phyloP scores from a whole-genome alignment of 139 green algal genomes.

The Closterium sp. region DNA sequence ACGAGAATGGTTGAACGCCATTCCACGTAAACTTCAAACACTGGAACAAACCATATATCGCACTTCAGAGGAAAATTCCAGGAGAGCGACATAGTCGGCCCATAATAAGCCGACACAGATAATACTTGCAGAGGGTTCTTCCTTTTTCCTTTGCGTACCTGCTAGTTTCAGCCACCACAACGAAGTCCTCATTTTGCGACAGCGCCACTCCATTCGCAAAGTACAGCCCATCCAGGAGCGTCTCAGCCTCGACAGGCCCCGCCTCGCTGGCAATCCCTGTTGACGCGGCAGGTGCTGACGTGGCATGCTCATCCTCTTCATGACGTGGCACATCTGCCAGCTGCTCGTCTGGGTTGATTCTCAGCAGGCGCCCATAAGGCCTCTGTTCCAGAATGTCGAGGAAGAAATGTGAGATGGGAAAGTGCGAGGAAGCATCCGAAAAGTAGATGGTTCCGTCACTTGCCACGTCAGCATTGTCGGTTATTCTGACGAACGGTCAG shows the following conservation, averaged over 20 bases:
- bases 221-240: conserved; percentile 60
- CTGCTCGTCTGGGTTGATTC: conserved; percentile 48
- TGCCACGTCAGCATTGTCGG: conserved; percentile 62
- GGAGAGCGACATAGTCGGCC: too few relatives aligned
- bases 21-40: too few relatives aligned
- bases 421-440: conserved; percentile 47
- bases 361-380: conserved; percentile 59
- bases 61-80: too few relatives aligned
- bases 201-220: conserved; percentile 79
- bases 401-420: not conserved
- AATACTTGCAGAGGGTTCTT: too few relatives aligned
- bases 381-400: conserved; percentile 25
- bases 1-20: too few relatives aligned
- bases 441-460: conserved; percentile 66
- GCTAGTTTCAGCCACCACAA: conserved; percentile 61
- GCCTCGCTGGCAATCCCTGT: not conserved
- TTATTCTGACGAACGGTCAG: not conserved
- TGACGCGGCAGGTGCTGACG: not conserved
- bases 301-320: not conserved
- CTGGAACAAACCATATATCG: too few relatives aligned
- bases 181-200: conserved; percentile 58
- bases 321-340: not conserved
- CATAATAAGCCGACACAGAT: too few relatives aligned
- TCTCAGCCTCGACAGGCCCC: conserved; percentile 24
- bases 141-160: not conserved